A percentile compares a stretch with the other conserved stretches of the same genome.
These are phyloP conservation scores for Annulohypoxylon bovei DNA, from an alignment of 495 filamentous ascomycete genomes.

Conservation along the genomic window DNA sequence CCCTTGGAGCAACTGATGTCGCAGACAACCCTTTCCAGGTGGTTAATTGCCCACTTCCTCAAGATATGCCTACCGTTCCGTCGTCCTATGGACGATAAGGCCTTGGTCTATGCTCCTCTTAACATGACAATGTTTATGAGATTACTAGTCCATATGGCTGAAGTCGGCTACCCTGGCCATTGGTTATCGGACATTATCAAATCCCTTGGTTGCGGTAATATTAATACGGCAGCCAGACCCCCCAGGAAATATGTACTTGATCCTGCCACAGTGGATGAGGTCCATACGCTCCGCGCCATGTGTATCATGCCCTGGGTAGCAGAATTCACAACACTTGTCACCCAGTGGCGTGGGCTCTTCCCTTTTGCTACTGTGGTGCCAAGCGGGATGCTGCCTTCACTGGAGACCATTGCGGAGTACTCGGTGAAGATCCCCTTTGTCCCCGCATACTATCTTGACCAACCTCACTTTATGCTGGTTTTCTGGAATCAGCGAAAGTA, in stretches of 20 bases:
- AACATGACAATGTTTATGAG: conserved; percentile 47
- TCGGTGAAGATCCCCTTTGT: conserved; percentile 27
- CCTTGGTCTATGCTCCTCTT: conserved; percentile 39
- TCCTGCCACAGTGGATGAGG: conserved; percentile 22
- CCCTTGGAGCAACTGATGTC: conserved; percentile 34
- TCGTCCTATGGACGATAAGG: background rate
- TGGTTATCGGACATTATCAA: conserved; percentile 47
- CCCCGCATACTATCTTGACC: background rate
- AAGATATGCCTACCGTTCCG: conserved; percentile 48
- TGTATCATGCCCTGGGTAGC: conserved; percentile 43
- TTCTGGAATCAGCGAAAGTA: conserved; percentile 44
- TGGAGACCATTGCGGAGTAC: conserved; percentile 43
- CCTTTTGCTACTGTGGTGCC: conserved; percentile 44
- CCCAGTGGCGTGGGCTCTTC: conserved; percentile 44
- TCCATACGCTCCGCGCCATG: conserved; percentile 30
- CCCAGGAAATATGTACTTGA: conserved; percentile 27
- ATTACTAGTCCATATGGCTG: conserved; percentile 42
- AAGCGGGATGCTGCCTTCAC: conserved; percentile 27
- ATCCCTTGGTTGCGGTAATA: conserved; percentile 37
- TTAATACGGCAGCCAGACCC: conserved; percentile 44
- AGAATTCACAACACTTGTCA: conserved; percentile 46
- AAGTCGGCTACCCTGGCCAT: conserved; percentile 51
- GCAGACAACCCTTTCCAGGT: conserved; percentile 41
- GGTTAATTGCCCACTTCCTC: conserved; percentile 48
- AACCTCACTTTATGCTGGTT: conserved; percentile 43